These are phyloP conservation scores for Aspergillus transmontanensis DNA, from an alignment of 2,329 filamentous ascomycete genomes.

Conservation along the genomic window DNA sequence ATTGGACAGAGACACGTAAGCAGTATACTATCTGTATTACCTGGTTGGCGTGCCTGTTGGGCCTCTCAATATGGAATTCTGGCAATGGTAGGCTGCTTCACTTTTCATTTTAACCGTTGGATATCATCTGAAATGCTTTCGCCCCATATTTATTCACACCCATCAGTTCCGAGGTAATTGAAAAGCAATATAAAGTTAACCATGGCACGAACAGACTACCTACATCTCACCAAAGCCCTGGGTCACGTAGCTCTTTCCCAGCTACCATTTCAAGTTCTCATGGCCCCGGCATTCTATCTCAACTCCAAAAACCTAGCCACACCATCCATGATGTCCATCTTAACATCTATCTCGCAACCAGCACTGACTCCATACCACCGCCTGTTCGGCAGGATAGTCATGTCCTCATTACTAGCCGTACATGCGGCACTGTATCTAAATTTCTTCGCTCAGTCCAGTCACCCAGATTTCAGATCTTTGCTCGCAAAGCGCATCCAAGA, in stretches of 20 bases:
- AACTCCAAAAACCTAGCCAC: conserved; percentile 49
- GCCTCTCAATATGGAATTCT: conserved; percentile 54
- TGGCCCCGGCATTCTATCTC: conserved; percentile 45
- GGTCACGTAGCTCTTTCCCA: conserved; percentile 63
- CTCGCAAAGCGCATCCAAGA: conserved; percentile 58
- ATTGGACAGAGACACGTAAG: conserved; percentile 53
- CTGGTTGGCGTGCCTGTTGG: conserved; percentile 58
- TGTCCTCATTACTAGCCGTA: conserved; percentile 52
- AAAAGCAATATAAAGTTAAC: not conserved
- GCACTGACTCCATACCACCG: conserved; percentile 60
- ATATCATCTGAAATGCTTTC: not conserved
- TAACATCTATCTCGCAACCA: conserved; percentile 58
- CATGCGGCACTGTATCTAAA: conserved; percentile 60
- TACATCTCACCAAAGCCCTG: conserved; percentile 65
- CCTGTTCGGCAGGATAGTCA: conserved; percentile 57
- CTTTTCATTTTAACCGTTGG: not conserved
- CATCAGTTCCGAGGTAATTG: not conserved
- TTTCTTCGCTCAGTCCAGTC: conserved; percentile 56
- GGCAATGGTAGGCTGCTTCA: conserved; percentile 52
- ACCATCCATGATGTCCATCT: conserved; percentile 52
- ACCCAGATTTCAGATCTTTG: conserved; percentile 41
- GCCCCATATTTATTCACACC: not conserved
- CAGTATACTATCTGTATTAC: conserved; percentile 51
- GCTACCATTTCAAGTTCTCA: conserved; percentile 61
- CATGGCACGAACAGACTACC: conserved; percentile 53